Evolutionary conservation across 2,329 filamentous ascomycete species (phyloP), one percentile per base, ranked within the genome.

Genomic region (Neoarthrinium moseri): DNA sequence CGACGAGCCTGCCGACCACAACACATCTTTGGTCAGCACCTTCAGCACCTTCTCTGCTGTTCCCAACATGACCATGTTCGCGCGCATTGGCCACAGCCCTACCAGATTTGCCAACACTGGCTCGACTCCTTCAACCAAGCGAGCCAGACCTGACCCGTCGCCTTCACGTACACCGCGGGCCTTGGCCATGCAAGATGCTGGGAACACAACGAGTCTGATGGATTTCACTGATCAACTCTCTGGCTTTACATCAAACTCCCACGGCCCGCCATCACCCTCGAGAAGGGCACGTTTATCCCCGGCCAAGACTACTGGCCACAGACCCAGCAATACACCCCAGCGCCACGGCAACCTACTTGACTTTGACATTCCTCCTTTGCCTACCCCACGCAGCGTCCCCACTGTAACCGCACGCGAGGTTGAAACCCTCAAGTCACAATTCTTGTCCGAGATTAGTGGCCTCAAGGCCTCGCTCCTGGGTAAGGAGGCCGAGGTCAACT

Each of bases 371-470:
- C 91, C 91, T n/a, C 90, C 92, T 1, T 84, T 91, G 55, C 91
- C 92, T 2, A 97, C 94, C 1, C 94, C 94, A 12, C 84, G 92
- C 51, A 96, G 90, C 45, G 81, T 97, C 29, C 94, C 94, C 1
- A 89, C 86, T 7, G 87, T 97, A 55, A 96, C 91, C 2, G 89
- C 94, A 2, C 84, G 94, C 26, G 94, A 99, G 69, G 75, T 97
- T 3, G 94, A 99, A 63, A 89, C 87, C 12, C 76, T 97, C 49
- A 97, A 97, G 65, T 96, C 91, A 0, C 81, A 80, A 20, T 95
- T 95, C 58, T 77, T 95, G 42, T 95, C 91, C 0, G 89, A 97
- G 63, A 95, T 99, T 49, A 95, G 90, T 51, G 90, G 88, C n/a
- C 80, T 99, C 15, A 94, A 89, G 61, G 94, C 94, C 3, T 92